These are phyloP conservation scores for Sclerotinia nivalis DNA, from an alignment of 2,329 filamentous ascomycete genomes.

Conservation along the genomic window DNA sequence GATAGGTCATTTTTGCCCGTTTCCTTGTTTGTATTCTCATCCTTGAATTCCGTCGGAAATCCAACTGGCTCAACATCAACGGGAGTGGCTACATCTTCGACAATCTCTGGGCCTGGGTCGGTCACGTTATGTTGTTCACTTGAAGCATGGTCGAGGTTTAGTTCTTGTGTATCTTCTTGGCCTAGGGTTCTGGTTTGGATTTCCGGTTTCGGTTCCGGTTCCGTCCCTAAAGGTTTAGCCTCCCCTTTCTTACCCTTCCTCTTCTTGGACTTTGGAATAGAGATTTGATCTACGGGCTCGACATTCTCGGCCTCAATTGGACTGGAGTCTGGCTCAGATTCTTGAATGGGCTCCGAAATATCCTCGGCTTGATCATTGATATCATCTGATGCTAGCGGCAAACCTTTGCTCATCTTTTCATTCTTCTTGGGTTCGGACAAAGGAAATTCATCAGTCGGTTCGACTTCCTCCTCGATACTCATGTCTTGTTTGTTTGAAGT, in stretches of 20 bases:
- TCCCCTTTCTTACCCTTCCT: slow-evolving; percentile 25
- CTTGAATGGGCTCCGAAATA: slow-evolving; percentile 18
- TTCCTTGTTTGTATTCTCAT: neutral
- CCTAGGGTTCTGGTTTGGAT: neutral
- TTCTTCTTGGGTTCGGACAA: slow-evolving; percentile 42
- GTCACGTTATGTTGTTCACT: slow-evolving; percentile 19
- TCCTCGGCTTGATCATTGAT: slow-evolving; percentile 13
- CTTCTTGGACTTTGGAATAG: slow-evolving; percentile 27
- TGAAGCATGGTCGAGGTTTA: slow-evolving; percentile 17
- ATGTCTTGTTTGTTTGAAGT: slow-evolving; percentile 15
- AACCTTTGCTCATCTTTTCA: slow-evolving; percentile 33
- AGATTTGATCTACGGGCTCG: slow-evolving; percentile 13
- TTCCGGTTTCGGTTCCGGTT: neutral
- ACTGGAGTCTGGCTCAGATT: slow-evolving; percentile 8
- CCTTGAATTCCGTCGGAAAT: neutral
- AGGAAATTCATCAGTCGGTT: slow-evolving; percentile 32
- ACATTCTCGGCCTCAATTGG: neutral
- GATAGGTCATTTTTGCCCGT: neutral
- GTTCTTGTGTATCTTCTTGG: slow-evolving; percentile 5
- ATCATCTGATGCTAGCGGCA: slow-evolving; percentile 26
- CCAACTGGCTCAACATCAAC: neutral
- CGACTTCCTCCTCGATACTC: slow-evolving; percentile 22
- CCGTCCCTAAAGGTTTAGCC: neutral
- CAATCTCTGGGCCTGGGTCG: neutral
- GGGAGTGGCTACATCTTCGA: neutral